phyloP scores from a whole-genome alignment of 2,329 filamentous ascomycete species.

The Aspergillus eucalypticola region DNA sequence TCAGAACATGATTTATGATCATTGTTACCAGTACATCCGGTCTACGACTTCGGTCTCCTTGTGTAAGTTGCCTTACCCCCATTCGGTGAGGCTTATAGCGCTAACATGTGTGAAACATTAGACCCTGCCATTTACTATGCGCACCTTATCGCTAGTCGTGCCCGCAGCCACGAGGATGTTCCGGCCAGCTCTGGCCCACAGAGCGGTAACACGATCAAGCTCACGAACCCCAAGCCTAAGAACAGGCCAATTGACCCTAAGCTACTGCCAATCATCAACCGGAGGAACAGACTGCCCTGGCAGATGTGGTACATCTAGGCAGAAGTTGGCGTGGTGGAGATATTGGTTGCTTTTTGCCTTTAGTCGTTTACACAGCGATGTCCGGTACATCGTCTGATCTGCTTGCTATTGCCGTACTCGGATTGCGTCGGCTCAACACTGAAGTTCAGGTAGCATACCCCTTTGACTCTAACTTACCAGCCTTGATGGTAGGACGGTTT shows the following conservation, averaged over 20 bases:
- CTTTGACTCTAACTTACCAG: background rate
- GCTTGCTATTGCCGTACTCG: background rate
- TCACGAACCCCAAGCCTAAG: slow-evolving; percentile 30
- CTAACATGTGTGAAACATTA: slow-evolving; percentile 18
- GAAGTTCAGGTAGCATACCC: background rate
- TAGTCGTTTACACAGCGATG: background rate
- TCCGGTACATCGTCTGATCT: background rate
- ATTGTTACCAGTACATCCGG: slow-evolving; percentile 89
- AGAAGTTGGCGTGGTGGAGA: background rate
- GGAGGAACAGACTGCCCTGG: slow-evolving; percentile 31
- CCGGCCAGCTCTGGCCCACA: slow-evolving; percentile 42
- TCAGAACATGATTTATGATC: slow-evolving; percentile 88
- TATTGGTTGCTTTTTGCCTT: background rate
- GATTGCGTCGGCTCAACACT: background rate
- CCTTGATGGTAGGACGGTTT: background rate
- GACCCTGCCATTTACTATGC: slow-evolving; percentile 92
- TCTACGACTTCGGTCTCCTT: slow-evolving; percentile 91
- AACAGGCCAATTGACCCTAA: slow-evolving; percentile 33
- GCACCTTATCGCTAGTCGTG: slow-evolving; percentile 81
- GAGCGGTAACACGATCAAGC: slow-evolving; percentile 40
- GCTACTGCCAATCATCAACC: slow-evolving; percentile 37
- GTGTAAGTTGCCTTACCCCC: slow-evolving; percentile 39
- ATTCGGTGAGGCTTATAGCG: background rate
- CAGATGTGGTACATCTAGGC: slow-evolving; percentile 45
- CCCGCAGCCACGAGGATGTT: slow-evolving; percentile 69